Conservation (phyloP, 1,284 basidiomycete species). For the Boletellus sp. region DNA sequence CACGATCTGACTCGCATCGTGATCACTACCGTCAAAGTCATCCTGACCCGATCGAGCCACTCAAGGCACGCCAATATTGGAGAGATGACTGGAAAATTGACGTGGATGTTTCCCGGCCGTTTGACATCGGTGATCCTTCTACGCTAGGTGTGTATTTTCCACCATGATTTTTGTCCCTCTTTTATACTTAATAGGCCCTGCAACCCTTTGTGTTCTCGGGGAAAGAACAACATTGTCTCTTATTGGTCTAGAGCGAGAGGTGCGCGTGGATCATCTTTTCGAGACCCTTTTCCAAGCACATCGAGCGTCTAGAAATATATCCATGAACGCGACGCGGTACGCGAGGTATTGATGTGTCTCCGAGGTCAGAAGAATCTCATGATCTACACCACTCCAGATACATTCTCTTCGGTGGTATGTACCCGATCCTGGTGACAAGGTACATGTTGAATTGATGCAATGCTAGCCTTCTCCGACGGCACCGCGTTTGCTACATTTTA, state of each 20-base stretch:
- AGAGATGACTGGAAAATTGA: conserved; percentile 54
- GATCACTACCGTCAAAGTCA: conserved; percentile 38
- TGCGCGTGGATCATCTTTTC: conserved; percentile 9
- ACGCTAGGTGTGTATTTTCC: conserved; percentile 49
- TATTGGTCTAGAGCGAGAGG: conserved; percentile 34
- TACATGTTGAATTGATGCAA: background rate
- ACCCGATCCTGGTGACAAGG: background rate
- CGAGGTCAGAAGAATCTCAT: conserved; percentile 66
- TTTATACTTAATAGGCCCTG: conserved; percentile 41
- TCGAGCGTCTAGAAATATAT: conserved; percentile 52
- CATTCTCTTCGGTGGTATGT: conserved; percentile 36
- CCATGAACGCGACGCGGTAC: conserved; percentile 66
- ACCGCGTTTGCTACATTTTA: conserved; percentile 62
- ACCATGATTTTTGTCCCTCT: background rate
- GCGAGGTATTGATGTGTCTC: conserved; percentile 68
- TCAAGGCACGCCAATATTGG: conserved; percentile 69
- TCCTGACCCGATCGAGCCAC: conserved; percentile 51
- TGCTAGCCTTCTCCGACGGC: conserved; percentile 47
- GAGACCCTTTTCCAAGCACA: background rate
- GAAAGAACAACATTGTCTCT: conserved; percentile 27
- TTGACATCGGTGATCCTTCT: conserved; percentile 63
- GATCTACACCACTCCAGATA: conserved; percentile 41
- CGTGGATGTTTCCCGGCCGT: conserved; percentile 40
- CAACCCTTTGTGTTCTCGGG: conserved; percentile 39
- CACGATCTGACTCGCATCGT: conserved; percentile 3